phyloP scores from a whole-genome alignment of 1,284 basidiomycete genomes.

The Rhodotorula sp. region DNA sequence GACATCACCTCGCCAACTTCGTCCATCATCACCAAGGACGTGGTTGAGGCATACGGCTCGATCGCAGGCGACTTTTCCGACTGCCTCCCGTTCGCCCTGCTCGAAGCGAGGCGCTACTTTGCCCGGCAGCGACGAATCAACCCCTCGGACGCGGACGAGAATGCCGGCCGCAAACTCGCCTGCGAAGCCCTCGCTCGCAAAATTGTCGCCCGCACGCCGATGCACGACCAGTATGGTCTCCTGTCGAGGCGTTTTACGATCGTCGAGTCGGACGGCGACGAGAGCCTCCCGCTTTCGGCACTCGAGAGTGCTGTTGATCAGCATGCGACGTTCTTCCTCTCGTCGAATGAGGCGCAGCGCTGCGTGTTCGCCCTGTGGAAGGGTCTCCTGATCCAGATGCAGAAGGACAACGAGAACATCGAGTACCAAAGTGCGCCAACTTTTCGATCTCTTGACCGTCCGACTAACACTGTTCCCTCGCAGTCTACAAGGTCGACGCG shows the following conservation, averaged over 20 bases:
- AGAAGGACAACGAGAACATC: slow-evolving; percentile 13
- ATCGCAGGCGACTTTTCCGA: slow-evolving; percentile 64
- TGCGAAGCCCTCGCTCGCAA: slow-evolving; percentile 85
- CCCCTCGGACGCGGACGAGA: slow-evolving; percentile 78
- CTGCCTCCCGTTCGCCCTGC: slow-evolving; percentile 57
- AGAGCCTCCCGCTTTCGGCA: slow-evolving; percentile 65
- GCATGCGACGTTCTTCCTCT: slow-evolving; percentile 68
- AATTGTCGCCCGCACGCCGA: slow-evolving; percentile 66
- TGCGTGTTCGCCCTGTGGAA: slow-evolving; percentile 43
- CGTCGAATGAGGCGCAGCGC: slow-evolving; percentile 80
- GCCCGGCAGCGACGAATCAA: slow-evolving; percentile 25
- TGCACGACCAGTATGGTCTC: slow-evolving; percentile 33
- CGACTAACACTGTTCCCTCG: slow-evolving; percentile 22
- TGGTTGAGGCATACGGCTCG: slow-evolving; percentile 50
- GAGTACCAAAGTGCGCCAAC: slow-evolving; percentile 22
- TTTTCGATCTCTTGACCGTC: neutral
- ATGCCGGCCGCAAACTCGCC: slow-evolving; percentile 71
- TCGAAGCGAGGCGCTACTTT: slow-evolving; percentile 41
- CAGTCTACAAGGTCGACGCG: slow-evolving; percentile 50
- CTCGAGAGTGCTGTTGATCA: slow-evolving; percentile 81
- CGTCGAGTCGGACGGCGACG: slow-evolving; percentile 70
- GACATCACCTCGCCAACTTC: slow-evolving; percentile 40
- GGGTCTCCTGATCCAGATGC: slow-evolving; percentile 47
- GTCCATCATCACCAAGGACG: slow-evolving; percentile 49
- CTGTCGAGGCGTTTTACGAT: slow-evolving; percentile 65